These are phyloP conservation scores for Microbotryum violaceum DNA, from an alignment of 1,284 basidiomycete species.

Conservation along the genomic window DNA sequence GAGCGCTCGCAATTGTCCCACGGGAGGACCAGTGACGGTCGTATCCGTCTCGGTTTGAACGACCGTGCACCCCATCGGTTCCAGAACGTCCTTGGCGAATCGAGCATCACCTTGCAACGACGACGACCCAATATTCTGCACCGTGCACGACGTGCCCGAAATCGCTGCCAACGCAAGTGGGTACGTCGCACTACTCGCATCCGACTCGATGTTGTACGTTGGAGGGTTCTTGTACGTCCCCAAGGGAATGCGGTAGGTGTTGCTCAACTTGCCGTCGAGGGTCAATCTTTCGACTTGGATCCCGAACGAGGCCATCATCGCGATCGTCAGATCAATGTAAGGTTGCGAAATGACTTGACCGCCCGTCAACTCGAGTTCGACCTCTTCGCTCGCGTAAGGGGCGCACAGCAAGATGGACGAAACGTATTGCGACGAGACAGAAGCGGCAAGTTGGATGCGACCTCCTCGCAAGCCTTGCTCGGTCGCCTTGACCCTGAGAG, in stretches of 20 bases:
- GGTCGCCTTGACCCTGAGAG: conserved; percentile 74
- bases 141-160: conserved; percentile 88
- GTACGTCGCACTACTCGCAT: conserved; percentile 93
- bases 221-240: conserved; percentile 70
- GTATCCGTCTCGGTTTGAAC: conserved; percentile 80
- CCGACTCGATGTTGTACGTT: conserved; percentile 85
- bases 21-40: conserved; percentile 82
- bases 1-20: conserved; percentile 71
- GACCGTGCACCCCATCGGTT: conserved; percentile 90
- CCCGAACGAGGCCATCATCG: conserved; percentile 96
- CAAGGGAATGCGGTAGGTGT: conserved; percentile 82
- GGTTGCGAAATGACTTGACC: conserved; percentile 96
- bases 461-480: conserved; percentile 66
- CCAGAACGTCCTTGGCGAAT: conserved; percentile 87
- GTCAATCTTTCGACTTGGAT: conserved; percentile 63
- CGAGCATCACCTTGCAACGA: conserved; percentile 93
- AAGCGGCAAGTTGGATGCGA: conserved; percentile 79
- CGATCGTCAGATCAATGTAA: conserved; percentile 99
- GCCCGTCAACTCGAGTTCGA: conserved; percentile 82
- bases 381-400: conserved; percentile 74
- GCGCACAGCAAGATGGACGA: conserved; percentile 93
- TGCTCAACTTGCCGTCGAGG: conserved; percentile 55
- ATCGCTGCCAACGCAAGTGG: conserved; percentile 94
- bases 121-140: conserved; percentile 79
- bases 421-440: conserved; percentile 96